Base-by-base conservation (phyloP, 2,329 filamentous ascomycete genomes). In the Diplocarpon rosae region DNA sequence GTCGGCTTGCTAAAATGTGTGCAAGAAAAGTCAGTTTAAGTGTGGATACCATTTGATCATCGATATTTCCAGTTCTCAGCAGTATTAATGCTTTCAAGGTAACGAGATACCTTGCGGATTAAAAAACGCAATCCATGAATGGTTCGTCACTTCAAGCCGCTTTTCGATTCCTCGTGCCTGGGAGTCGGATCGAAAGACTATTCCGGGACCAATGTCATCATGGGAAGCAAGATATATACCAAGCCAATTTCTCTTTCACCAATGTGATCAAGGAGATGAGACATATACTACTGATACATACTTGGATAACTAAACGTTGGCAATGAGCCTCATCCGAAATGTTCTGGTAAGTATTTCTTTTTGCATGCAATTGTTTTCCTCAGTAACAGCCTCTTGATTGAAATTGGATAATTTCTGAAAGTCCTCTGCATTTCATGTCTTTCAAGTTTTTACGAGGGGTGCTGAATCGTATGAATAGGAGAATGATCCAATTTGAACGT, bases 11-110 rank as follows among this genome's bases (percentile, higher is more conserved):
- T n/a, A n/a, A n/a, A n/a, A n/a, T n/a, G n/a, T n/a, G n/a, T n/a
- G n/a, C n/a, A n/a, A n/a, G n/a, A n/a, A n/a, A n/a, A n/a, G n/a
- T n/a, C n/a, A n/a, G n/a, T n/a, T n/a, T n/a, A n/a, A n/a, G n/a
- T n/a, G n/a, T n/a, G n/a, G n/a, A n/a, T n/a, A n/a, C n/a, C n/a
- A n/a, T n/a, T n/a, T n/a, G 46, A 48, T 28, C 33, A 39, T 37
- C 37, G 42, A 6, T 41, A 48, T 17, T 48, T 48, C 33, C 20
- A 14, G 5, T 28, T 39, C 44, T 48, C 30, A 11, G 38, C 10
- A 41, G 32, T 2, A 33, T 24, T n/a, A 44, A 41, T 3, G 46
- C 46, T 7, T 28, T 32, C 1, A 37, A 44, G n/a, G 15, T 48
- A 11, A 39, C 42, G 20, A 36, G 42, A 15, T 45, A 39, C 30